Evolutionary conservation across 2,329 filamentous ascomycete genomes (phyloP).

Genomic region (Talaromyces sp.): DNA sequence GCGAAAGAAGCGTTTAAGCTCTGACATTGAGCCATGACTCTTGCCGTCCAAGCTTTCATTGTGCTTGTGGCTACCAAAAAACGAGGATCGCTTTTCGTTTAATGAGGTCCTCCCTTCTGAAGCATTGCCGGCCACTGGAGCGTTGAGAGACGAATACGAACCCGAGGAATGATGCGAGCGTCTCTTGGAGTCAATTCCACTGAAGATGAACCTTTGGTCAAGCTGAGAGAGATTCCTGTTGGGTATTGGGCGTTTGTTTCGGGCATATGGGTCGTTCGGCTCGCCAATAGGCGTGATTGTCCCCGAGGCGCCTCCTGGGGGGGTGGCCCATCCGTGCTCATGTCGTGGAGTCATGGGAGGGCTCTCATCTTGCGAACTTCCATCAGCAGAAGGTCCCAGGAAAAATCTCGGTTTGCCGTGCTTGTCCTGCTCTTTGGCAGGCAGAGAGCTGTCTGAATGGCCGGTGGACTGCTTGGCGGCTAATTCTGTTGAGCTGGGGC

Average conservation of each 20-base stretch:
- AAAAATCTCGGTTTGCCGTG: constrained; percentile 48
- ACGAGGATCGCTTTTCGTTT: constrained; percentile 49
- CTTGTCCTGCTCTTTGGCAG: constrained; percentile 42
- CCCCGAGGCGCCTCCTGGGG: constrained; percentile 56
- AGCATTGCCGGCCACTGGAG: neutral
- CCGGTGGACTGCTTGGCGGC: constrained; percentile 38
- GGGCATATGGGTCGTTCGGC: constrained; percentile 79
- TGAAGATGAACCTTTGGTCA: constrained; percentile 80
- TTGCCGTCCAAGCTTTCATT: constrained; percentile 43
- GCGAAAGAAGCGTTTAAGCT: constrained; percentile 95
- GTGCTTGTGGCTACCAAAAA: constrained; percentile 39
- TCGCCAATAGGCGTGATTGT: constrained; percentile 76
- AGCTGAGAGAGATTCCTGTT: constrained; percentile 60
- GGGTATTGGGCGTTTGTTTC: constrained; percentile 68
- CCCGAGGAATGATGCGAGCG: constrained; percentile 48
- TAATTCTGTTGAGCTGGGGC: constrained; percentile 35
- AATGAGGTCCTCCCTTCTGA: neutral
- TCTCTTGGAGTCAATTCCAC: constrained; percentile 63
- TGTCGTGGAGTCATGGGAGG: constrained; percentile 56
- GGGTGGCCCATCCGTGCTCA: constrained; percentile 39
- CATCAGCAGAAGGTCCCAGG: constrained; percentile 52
- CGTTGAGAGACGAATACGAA: neutral
- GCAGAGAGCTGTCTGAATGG: constrained; percentile 37
- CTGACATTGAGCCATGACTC: constrained; percentile 78
- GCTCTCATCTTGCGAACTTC: constrained; percentile 53